Evolutionary conservation across 805 yeast genomes (phyloP), one percentile per base, ranked within the genome.

Genomic region (Kuraishia cidri): DNA sequence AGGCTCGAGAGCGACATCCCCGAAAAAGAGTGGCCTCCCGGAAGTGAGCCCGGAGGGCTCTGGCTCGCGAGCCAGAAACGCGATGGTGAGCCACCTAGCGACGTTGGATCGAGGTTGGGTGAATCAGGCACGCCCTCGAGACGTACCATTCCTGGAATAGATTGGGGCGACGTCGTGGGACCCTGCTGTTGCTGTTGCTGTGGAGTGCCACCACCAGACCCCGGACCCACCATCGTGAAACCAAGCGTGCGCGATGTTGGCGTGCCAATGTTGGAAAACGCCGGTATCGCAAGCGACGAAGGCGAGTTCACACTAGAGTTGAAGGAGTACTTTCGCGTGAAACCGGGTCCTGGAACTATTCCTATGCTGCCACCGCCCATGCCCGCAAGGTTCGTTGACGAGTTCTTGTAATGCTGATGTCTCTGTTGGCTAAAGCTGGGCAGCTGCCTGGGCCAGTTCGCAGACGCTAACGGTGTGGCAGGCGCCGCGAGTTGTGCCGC

Each of bases 31-130:
- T 15, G 15, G 15, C 27, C 27, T 7, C 16, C 15, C 15, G n/a
- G n/a, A 10, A 27, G 12, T 7, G 30, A 27, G 4, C 20, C 30
- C 5, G 78, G 77, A 2, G 78, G 78, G 1, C 78, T 69, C 33
- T 66, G 67, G 14, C 69, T 61, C n/a, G 64, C 58, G 29, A 73
- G 50, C 63, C 72, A 66, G 39, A 72, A 70, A 31, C 70, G 49
- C 4, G 77, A 69, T 1, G 79, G 79, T 1, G 76, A 69, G 5
- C 72, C 75, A 3, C 69, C 67, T 11, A 72, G 31, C 4, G 75
- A 69, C 1, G 66, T 61, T 3, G 79, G 77, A 28, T 56, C 65
- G 33, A 73, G 52, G 33, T 59, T 58, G 1, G 79, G 79, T 1
- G 76, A 69, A 33, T 67, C 75, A 0, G 79, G 77, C 8, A 51